Percentiles rank a stretch among this genome's conserved stretches.
Evolutionary conservation across 371 early-diverging fungal genomes (phyloP).

Genomic region (Mucor irregularis): DNA sequence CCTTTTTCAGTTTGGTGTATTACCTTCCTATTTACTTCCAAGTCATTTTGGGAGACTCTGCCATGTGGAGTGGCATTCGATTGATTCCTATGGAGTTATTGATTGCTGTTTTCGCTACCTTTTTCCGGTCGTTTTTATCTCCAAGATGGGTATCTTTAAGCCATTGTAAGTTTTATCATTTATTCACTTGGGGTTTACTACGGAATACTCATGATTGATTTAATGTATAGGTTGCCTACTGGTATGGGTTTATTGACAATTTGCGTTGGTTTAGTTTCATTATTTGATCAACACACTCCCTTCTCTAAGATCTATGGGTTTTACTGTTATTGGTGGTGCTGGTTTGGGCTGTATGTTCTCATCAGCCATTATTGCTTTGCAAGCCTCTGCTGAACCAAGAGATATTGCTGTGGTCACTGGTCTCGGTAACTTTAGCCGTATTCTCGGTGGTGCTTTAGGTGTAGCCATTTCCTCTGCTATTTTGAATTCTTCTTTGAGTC

Average conservation of each 20-base stretch:
- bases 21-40: constrained; percentile 79
- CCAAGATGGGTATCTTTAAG: constrained; percentile 38
- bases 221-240: constrained; percentile 1
- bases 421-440: constrained; percentile 27
- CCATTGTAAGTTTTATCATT: constrained; percentile 24
- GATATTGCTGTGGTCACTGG: constrained; percentile 35
- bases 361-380: constrained; percentile 29
- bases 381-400: constrained; percentile 20
- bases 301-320: constrained; percentile 18
- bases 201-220: background rate
- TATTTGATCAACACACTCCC: constrained; percentile 14
- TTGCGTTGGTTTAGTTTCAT: constrained; percentile 15
- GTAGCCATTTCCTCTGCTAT: constrained; percentile 27
- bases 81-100: constrained; percentile 38
- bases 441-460: constrained; percentile 34
- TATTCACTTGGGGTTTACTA: background rate
- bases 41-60: constrained; percentile 56
- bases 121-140: constrained; percentile 29
- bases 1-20: constrained; percentile 55
- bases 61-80: constrained; percentile 57
- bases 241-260: constrained; percentile 26
- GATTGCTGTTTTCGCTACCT: constrained; percentile 26
- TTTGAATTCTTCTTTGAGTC: constrained; percentile 20
- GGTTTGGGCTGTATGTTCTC: constrained; percentile 27
- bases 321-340: constrained; percentile 20